Conservation (phyloP, 208 protist genomes). For the Porcisia deanei region DNA sequence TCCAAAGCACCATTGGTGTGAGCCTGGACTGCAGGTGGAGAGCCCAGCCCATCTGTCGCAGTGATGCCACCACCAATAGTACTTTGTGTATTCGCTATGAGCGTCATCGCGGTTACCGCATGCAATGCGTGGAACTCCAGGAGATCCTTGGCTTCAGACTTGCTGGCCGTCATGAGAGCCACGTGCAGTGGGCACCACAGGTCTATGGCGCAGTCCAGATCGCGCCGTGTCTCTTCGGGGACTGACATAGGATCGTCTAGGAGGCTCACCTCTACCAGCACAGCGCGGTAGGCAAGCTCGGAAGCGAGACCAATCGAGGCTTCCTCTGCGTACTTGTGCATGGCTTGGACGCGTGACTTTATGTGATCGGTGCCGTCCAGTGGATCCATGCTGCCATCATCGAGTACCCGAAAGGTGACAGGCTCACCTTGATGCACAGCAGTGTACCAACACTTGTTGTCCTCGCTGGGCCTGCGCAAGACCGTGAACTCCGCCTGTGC, state of each 20-base stretch:
- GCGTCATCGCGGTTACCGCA: slow-evolving; percentile 37
- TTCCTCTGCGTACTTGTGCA: slow-evolving; percentile 26
- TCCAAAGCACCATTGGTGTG: neutral
- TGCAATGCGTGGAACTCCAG: slow-evolving; percentile 69
- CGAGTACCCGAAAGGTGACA: slow-evolving; percentile 48
- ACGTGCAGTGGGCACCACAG: slow-evolving; percentile 73
- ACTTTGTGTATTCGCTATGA: slow-evolving; percentile 18
- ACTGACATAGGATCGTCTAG: slow-evolving; percentile 50
- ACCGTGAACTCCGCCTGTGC: slow-evolving; percentile 24
- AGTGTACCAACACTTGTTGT: slow-evolving; percentile 41
- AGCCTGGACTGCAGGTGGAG: neutral
- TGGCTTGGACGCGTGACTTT: slow-evolving; percentile 9
- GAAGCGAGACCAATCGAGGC: slow-evolving; percentile 23
- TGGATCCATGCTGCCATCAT: slow-evolving; percentile 18
- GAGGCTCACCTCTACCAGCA: slow-evolving; percentile 66
- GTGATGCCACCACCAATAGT: neutral
- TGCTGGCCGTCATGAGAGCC: slow-evolving; percentile 57
- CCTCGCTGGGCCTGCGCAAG: slow-evolving; percentile 27
- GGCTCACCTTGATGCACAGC: slow-evolving; percentile 24
- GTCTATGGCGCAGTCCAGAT: slow-evolving; percentile 46
- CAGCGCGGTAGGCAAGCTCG: slow-evolving; percentile 41
- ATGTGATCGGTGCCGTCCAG: slow-evolving; percentile 31
- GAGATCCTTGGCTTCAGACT: slow-evolving; percentile 29
- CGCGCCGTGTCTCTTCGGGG: slow-evolving; percentile 26
- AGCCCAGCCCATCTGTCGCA: neutral